Evolutionary conservation across 1,284 basidiomycete species (phyloP), one percentile per base, ranked within the genome.

Genomic region (Sanguinoderma infundibulare): DNA sequence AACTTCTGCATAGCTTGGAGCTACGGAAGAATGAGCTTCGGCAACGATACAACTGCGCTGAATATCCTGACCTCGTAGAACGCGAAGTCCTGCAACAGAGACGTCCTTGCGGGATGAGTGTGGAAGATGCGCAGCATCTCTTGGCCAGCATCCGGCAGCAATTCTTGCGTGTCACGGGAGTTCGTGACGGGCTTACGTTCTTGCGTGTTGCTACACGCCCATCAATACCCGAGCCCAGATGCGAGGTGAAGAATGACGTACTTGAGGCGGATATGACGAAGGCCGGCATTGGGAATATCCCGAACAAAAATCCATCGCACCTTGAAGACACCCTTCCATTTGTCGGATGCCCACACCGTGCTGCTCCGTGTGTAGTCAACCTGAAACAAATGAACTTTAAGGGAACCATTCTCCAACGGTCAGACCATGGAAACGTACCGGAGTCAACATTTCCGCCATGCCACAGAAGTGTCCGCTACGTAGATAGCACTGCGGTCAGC

Each of bases 241-340:
- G 6, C 59, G 7, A 47, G 24, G 65, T 67, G 26, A 32, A 34
- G 47, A 14, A 17, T 44, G 30, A 75, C 83, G 44, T 70, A 94
- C 94, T 90, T 88, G 57, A 96, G 77, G 66, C 91, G 87, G 70
- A 95, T 95, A 74, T 95, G 93, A 55, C 92, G 84, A 54, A 95
- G 77, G 61, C 87, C 90, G 70, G 91, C 84, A 67, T 96, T 95
- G 17, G 95, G 95, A 53, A 98, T 94, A 72, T 97, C 96, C 60
- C 95, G 89, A 57, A 98, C 95, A 73, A 95, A 98, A 69, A 97
- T 90, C 96, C 96, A 98, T 61, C 90, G 85, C 56, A 97, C 93
- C 77, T 94, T 95, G 82, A 97, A 96, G 55, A 96, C 94, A 24
- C 96, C 96, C 77, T 98, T 98, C 96, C 96, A 98, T 75, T 98